A percentile compares a stretch with the other conserved stretches of the same genome.
Conservation (phyloP, 164 flowering plant genomes). For the Hamamelis virginiana region DNA sequence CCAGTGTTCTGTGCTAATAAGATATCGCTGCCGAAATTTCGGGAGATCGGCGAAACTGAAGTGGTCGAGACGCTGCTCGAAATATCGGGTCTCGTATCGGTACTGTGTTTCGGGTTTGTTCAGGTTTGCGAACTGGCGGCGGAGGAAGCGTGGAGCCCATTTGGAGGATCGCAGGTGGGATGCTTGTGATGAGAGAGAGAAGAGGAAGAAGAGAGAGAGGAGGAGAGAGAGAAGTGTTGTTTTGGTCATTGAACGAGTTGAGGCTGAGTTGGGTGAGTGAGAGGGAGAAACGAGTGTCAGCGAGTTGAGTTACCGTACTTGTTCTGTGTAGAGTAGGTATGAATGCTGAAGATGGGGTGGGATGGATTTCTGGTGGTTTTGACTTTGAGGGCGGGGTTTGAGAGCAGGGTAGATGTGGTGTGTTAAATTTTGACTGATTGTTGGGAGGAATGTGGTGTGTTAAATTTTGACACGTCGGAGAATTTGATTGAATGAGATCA, state of each 20-base stretch:
- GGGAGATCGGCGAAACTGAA: constrained; percentile 70
- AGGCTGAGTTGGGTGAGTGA: neutral
- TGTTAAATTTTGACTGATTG: too few species aligned
- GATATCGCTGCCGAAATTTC: constrained; percentile 67
- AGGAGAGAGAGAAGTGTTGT: constrained; percentile 1
- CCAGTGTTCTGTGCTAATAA: constrained; percentile 71
- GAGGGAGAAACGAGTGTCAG: neutral
- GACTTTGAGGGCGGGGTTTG: too few species aligned
- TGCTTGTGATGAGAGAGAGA: constrained; percentile 10
- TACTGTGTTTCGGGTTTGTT: constrained; percentile 15
- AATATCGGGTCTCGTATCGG: constrained; percentile 63
- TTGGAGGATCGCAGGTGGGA: constrained; percentile 14
- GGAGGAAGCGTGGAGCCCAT: constrained; percentile 38
- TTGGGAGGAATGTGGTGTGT: too few species aligned
- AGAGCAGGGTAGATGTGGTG: too few species aligned
- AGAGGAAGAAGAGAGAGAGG: constrained; percentile 5
- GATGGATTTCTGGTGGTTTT: too few species aligned
- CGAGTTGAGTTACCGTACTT: neutral
- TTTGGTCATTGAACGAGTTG: neutral
- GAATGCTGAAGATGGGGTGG: too few species aligned
- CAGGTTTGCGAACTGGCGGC: constrained; percentile 31
- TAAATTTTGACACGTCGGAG: too few species aligned
- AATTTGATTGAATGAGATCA: too few species aligned
- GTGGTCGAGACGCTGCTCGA: constrained; percentile 75
- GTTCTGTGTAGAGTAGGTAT: too few species aligned